phyloP scores from a whole-genome alignment of 345 rosid species.

The Corymbia maculata region DNA sequence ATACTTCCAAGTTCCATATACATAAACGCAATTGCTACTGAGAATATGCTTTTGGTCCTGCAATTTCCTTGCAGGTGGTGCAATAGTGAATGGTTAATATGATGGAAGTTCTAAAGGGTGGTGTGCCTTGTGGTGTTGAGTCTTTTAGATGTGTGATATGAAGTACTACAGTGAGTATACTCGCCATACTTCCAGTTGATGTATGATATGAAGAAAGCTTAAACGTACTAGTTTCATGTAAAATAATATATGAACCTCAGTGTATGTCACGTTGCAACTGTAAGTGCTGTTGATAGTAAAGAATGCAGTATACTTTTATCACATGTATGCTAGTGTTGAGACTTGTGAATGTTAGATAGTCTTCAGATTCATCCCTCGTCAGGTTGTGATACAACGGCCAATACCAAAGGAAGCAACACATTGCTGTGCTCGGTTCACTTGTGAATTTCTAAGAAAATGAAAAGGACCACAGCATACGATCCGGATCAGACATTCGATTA shows the following conservation, averaged over 20 bases:
- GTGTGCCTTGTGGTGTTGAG: background rate
- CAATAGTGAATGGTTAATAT: constrained; percentile 27
- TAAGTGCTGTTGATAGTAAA: background rate
- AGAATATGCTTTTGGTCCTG: background rate
- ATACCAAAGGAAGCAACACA: background rate
- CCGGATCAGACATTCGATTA: background rate
- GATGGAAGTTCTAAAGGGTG: background rate
- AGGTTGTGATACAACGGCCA: fast-evolving
- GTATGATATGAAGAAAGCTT: background rate
- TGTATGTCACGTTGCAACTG: background rate
- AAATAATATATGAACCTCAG: background rate
- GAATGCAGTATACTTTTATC: background rate
- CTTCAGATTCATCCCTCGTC: background rate
- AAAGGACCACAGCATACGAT: background rate
- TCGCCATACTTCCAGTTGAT: background rate
- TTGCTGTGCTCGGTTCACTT: background rate
- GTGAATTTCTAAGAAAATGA: background rate
- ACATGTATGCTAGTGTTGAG: background rate
- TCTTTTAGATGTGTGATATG: background rate
- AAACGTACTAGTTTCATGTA: background rate
- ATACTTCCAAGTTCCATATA: background rate
- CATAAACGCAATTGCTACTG: too few relatives aligned
- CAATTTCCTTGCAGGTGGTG: constrained; percentile 24
- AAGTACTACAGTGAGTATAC: background rate
- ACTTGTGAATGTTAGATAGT: background rate